phyloP scores from a whole-genome alignment of 2,329 filamentous ascomycete genomes.

The Hirsutella minnesotensis region DNA sequence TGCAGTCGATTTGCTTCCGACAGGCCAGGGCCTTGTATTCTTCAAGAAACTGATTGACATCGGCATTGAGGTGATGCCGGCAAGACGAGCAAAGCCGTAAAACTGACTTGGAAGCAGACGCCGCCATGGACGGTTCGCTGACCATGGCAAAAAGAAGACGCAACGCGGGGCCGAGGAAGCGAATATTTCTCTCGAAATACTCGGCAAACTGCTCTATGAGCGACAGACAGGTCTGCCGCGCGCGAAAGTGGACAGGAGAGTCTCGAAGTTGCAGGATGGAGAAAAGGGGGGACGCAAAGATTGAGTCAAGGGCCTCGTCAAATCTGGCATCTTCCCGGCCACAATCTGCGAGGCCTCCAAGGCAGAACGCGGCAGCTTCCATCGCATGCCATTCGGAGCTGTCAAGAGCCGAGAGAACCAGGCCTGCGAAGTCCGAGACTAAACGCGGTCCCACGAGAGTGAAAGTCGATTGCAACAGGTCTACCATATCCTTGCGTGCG shows the following conservation, averaged over 20 bases:
- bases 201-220: constrained; percentile 62
- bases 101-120: constrained; percentile 65
- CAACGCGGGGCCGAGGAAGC: constrained; percentile 56
- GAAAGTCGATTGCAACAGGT: constrained; percentile 63
- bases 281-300: constrained; percentile 52
- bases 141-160: constrained; percentile 65
- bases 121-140: constrained; percentile 47
- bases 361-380: constrained; percentile 49
- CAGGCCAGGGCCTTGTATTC: constrained; percentile 57
- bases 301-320: constrained; percentile 44
- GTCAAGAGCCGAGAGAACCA: constrained; percentile 38
- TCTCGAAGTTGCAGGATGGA: constrained; percentile 37
- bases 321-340: constrained; percentile 43
- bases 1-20: constrained; percentile 43
- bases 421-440: constrained; percentile 42
- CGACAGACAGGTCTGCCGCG: constrained; percentile 56
- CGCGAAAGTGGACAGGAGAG: constrained; percentile 44
- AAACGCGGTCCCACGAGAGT: constrained; percentile 45
- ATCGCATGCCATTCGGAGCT: constrained; percentile 44
- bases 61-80: constrained; percentile 52
- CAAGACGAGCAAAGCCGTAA: constrained; percentile 65
- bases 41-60: constrained; percentile 56
- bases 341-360: constrained; percentile 57
- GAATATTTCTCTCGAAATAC: constrained; percentile 61
- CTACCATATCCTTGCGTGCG: constrained; percentile 67